phyloP scores from a whole-genome alignment of 805 yeast species.

The Metschnikowia hibisci region DNA sequence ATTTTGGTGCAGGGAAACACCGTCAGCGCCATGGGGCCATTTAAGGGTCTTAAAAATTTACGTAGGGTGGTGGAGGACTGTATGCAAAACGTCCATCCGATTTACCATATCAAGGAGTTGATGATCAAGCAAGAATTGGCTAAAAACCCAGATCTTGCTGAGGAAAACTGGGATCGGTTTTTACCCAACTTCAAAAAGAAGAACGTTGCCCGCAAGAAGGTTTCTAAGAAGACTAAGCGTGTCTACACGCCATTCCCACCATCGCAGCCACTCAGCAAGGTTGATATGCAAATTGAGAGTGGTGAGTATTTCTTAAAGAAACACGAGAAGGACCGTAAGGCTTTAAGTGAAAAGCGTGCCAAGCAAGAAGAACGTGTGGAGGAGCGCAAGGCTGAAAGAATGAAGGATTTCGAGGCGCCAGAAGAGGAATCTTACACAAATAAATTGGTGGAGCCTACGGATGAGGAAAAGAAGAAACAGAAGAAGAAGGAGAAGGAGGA shows the following conservation, averaged over 20 bases:
- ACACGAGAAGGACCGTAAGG: constrained; percentile 70
- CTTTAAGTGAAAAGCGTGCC: constrained; percentile 70
- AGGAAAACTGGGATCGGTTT: constrained; percentile 96
- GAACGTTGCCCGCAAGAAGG: constrained; percentile 89
- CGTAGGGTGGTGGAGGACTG: constrained; percentile 96
- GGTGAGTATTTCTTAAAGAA: constrained; percentile 96
- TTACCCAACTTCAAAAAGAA: constrained; percentile 95
- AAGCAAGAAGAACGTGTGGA: constrained; percentile 70
- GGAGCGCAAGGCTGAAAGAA: constrained; percentile 63
- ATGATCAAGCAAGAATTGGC: constrained; percentile 96
- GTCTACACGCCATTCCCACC: constrained; percentile 99
- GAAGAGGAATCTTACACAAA: constrained; percentile 60
- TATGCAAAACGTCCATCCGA: constrained; percentile 96
- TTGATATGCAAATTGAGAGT: constrained; percentile 94
- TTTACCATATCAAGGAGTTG: constrained; percentile 92
- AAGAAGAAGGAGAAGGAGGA: constrained; percentile 28
- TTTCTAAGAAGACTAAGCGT: constrained; percentile 58
- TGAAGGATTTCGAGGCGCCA: constrained; percentile 82
- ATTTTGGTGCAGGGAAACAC: constrained; percentile 96
- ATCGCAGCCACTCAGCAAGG: constrained; percentile 91
- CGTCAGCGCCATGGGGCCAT: constrained; percentile 96
- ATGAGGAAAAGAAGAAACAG: constrained; percentile 18
- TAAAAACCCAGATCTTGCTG: constrained; percentile 89
- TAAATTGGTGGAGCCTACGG: constrained; percentile 23
- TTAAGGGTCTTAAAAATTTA: constrained; percentile 84